A percentile compares a stretch with the other conserved stretches of the same genome.
Conservation (phyloP, 305 asterid genomes). For the Solanum chacoense region DNA sequence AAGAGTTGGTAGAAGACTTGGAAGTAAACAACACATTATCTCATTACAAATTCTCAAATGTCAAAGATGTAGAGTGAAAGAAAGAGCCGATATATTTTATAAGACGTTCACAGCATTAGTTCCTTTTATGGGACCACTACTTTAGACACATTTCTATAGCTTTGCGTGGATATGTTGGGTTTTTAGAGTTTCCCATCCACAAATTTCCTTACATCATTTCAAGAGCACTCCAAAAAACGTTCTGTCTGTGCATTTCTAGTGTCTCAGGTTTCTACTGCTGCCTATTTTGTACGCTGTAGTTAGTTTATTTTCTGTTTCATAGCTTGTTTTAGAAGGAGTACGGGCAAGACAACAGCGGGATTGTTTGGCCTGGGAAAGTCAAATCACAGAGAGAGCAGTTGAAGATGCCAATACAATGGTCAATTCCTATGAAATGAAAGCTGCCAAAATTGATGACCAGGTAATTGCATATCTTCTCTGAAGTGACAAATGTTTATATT, state of each 20-base stretch:
- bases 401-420: conserved; percentile 53
- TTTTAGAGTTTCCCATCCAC: not conserved
- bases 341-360: conserved; percentile 61
- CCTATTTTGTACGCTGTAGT: conserved; percentile 1
- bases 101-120: not conserved
- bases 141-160: not conserved
- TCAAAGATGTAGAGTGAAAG: not conserved
- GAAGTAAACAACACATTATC: not conserved
- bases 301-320: conserved; percentile 15
- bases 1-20: not conserved
- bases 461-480: conserved; percentile 20
- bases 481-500: not conserved
- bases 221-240: not conserved
- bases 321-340: conserved; percentile 93
- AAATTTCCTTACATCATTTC: not conserved
- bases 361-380: conserved; percentile 56
- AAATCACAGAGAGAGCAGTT: conserved; percentile 44
- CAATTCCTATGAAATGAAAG: conserved; percentile 48
- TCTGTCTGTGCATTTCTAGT: not conserved
- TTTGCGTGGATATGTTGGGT: not conserved
- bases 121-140: not conserved
- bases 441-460: conserved; percentile 84
- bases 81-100: not conserved
- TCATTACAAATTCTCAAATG: not conserved
- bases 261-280: not conserved